These are phyloP conservation scores for Phialemoniopsis sp. DNA, from an alignment of 2,329 filamentous ascomycete species.

Conservation along the genomic window DNA sequence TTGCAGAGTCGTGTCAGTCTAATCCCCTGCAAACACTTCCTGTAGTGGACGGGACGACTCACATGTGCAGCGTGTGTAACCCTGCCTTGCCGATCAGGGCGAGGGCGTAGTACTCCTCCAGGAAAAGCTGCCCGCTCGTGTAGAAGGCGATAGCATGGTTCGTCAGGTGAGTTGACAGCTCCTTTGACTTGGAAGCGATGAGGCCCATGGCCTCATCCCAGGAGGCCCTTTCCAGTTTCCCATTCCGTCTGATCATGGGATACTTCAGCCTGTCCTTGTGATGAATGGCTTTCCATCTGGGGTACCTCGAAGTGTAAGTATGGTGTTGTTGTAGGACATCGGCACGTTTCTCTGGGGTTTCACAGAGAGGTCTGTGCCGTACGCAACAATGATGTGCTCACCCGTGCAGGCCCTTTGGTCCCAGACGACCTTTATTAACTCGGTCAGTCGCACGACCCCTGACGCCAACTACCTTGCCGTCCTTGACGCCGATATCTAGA, in stretches of 20 bases:
- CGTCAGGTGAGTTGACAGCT: no score
- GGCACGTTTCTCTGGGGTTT: no score
- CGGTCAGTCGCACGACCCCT: constrained; percentile 23
- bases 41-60: constrained; percentile 2
- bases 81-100: constrained; percentile 30
- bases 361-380: no score
- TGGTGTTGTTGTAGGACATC: no score
- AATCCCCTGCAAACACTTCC: no score
- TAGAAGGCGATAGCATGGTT: constrained; percentile 33
- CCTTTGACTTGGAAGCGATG: constrained; percentile 23
- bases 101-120: constrained; percentile 33
- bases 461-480: constrained; percentile 29
- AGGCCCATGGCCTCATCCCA: constrained; percentile 32
- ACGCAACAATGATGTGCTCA: constrained; percentile 21
- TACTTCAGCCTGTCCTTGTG: no score
- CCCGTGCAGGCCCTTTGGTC: constrained; percentile 27
- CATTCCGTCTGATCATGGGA: no score
- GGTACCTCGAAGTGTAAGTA: no score
- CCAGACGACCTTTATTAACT: constrained; percentile 27
- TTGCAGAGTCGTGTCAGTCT: no score
- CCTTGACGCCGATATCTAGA: constrained; percentile 26
- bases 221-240: constrained; percentile 23
- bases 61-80: constrained; percentile 30
- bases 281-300: no score
- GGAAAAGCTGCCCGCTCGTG: constrained; percentile 28